Conservation (phyloP, 495 filamentous ascomycete genomes). For the Penicillium samsonianum region DNA sequence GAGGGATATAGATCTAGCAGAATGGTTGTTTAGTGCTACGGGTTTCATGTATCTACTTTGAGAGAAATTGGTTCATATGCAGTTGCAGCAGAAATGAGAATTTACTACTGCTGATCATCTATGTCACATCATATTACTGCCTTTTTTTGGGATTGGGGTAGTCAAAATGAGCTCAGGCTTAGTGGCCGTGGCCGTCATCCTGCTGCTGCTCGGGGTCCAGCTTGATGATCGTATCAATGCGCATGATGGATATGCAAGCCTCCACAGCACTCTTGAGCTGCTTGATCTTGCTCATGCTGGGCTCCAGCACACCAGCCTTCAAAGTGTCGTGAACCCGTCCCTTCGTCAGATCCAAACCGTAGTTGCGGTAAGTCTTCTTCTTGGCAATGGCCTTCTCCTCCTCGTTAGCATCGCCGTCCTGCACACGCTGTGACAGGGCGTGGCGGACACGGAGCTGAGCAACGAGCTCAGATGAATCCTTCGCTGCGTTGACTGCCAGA, state of each 20-base stretch:
- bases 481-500: conserved; percentile 93
- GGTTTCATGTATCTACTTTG: conserved; percentile 10
- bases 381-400: conserved; percentile 85
- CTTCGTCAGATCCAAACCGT: conserved; percentile 86
- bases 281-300: conserved; percentile 97
- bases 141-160: conserved; percentile 23
- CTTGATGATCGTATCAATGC: conserved; percentile 99
- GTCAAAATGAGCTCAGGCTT: conserved; percentile 23
- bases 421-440: conserved; percentile 86
- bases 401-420: conserved; percentile 77
- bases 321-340: conserved; percentile 91
- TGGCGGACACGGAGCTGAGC: conserved; percentile 94
- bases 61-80: conserved; percentile 23
- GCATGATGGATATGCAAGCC: conserved; percentile 98
- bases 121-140: conserved; percentile 35
- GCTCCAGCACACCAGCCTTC: conserved; percentile 94
- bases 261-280: conserved; percentile 98
- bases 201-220: conserved; percentile 85
- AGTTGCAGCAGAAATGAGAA: conserved; percentile 21
- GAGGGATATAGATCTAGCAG: not conserved
- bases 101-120: conserved; percentile 28
- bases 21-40: not conserved
- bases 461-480: conserved; percentile 91
- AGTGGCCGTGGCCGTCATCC: conserved; percentile 62
- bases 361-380: conserved; percentile 98